Percentiles rank a stretch among this genome's conserved stretches.
These are phyloP conservation scores for Eucalyptus sp. DNA, from an alignment of 345 rosid species.

Conservation along the genomic window DNA sequence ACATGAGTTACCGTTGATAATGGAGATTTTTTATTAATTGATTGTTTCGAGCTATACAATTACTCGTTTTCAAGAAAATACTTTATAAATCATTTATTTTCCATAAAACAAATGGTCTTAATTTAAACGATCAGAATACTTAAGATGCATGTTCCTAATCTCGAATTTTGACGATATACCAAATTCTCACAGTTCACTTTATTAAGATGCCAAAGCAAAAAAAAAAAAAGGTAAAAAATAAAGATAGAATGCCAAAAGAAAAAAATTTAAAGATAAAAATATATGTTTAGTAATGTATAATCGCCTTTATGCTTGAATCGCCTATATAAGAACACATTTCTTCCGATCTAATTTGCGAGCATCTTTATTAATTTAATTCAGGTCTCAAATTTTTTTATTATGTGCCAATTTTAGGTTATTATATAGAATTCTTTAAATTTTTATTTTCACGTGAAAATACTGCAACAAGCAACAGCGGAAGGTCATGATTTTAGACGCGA, in stretches of 20 bases:
- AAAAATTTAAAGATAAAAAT: too few relatives aligned
- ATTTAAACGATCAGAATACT: background rate
- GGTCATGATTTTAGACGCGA: background rate
- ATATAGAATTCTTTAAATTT: background rate
- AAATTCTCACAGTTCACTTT: background rate
- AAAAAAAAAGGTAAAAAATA: too few relatives aligned
- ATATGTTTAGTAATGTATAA: background rate
- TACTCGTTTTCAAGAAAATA: background rate
- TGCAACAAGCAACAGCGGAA: background rate
- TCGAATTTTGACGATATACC: background rate
- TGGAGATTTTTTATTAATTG: background rate
- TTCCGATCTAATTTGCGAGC: background rate
- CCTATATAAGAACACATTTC: background rate
- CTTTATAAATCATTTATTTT: background rate
- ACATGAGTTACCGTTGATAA: background rate
- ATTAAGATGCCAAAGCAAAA: background rate
- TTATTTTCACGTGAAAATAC: background rate
- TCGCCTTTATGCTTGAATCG: background rate
- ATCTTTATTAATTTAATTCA: background rate
- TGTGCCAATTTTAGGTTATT: background rate
- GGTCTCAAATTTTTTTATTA: background rate
- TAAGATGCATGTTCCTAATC: background rate
- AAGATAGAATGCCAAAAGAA: background rate
- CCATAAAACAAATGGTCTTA: background rate
- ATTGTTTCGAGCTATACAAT: background rate